phyloP scores from a whole-genome alignment of 257 asterid species.

The Nicotiana tomentosiformis region DNA sequence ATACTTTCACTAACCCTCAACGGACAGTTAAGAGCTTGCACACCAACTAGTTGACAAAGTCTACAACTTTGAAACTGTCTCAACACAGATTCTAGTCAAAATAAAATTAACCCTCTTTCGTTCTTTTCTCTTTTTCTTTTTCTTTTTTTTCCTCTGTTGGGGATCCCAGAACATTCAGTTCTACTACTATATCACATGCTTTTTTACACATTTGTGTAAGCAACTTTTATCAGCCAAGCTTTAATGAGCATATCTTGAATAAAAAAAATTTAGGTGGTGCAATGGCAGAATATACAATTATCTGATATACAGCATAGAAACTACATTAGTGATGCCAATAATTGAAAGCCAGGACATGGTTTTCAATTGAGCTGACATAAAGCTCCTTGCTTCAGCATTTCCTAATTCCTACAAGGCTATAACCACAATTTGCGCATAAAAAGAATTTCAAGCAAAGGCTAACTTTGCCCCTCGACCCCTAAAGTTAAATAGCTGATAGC shows the following conservation, averaged over 20 bases:
- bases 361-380: not conserved
- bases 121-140: not conserved
- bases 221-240: not conserved
- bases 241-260: not conserved
- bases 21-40: not conserved
- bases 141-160: not conserved
- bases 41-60: not conserved
- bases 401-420: not conserved
- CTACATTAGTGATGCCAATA: not conserved
- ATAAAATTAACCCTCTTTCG: not conserved
- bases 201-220: not conserved
- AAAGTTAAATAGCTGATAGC: conserved; percentile 4
- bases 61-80: not conserved
- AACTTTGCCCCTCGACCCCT: not conserved
- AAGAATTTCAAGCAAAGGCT: not conserved
- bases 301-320: not conserved
- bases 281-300: not conserved
- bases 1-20: not conserved
- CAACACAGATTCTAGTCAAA: not conserved
- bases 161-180: not conserved
- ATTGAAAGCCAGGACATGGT: not conserved
- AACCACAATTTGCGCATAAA: not conserved
- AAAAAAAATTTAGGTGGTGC: not conserved
- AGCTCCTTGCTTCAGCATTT: not conserved
- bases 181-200: not conserved